Evolutionary conservation across 306 rosid species (phyloP).

Genomic region (Ochetophila trinervis): DNA sequence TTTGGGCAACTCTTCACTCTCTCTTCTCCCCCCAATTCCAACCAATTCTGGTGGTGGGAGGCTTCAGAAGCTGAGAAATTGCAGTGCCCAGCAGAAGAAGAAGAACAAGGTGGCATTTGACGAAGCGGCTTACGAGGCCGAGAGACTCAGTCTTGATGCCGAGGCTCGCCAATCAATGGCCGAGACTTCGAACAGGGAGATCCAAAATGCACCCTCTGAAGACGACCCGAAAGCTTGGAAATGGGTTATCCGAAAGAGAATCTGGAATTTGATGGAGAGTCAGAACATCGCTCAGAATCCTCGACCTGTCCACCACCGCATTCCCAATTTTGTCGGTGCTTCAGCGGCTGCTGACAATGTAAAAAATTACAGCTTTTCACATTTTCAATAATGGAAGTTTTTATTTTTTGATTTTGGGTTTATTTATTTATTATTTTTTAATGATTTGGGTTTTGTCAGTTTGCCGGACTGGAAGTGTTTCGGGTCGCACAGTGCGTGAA

Average conservation of each 20-base stretch:
- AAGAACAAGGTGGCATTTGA: constrained; percentile 32
- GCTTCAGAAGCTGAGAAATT: constrained; percentile 25
- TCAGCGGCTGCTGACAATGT: constrained; percentile 69
- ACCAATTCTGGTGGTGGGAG: constrained; percentile 9
- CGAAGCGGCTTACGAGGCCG: constrained; percentile 74
- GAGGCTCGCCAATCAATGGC: constrained; percentile 68
- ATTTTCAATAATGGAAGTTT: too few relatives aligned
- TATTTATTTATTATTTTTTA: not conserved
- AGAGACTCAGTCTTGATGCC: constrained; percentile 70
- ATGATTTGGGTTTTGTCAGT: constrained; percentile 41
- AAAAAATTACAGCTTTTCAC: not conserved
- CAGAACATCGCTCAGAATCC: constrained; percentile 64
- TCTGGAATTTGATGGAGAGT: constrained; percentile 83
- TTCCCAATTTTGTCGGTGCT: constrained; percentile 87
- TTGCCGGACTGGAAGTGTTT: constrained; percentile 61
- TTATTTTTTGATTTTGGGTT: not conserved
- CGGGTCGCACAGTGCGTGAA: constrained; percentile 64
- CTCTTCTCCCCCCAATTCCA: constrained; percentile 14
- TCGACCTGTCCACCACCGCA: constrained; percentile 88
- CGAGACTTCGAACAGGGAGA: constrained; percentile 36
- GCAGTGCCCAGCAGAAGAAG: constrained; percentile 1
- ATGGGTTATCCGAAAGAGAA: constrained; percentile 78
- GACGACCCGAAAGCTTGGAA: constrained; percentile 89
- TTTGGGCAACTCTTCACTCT: constrained; percentile 8
- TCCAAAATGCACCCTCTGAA: constrained; percentile 1